These are phyloP conservation scores for Catharanthus roseus DNA, from an alignment of 257 asterid genomes.

Conservation along the genomic window DNA sequence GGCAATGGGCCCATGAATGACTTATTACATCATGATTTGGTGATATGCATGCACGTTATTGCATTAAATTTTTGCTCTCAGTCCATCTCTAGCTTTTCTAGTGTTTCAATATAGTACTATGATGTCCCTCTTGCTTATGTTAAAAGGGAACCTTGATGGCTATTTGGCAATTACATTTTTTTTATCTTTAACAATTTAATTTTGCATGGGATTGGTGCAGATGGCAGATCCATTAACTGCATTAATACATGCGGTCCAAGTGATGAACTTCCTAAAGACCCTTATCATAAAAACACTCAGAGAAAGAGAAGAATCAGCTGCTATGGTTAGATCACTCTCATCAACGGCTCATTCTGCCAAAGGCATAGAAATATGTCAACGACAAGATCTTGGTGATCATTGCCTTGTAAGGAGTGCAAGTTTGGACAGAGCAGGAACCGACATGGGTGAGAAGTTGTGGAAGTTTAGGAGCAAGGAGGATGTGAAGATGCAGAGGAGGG, in stretches of 20 bases:
- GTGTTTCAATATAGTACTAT: not conserved
- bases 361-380: constrained; percentile 6
- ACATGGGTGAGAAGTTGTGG: constrained; percentile 18
- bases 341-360: constrained; percentile 24
- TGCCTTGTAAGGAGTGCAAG: constrained; percentile 24
- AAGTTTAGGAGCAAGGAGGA: constrained; percentile 30
- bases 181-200: not conserved
- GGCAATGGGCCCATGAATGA: too few relatives aligned
- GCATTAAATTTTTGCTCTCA: not conserved
- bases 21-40: not conserved
- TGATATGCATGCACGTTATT: not conserved
- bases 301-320: constrained; percentile 39
- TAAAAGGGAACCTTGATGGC: not conserved
- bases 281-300: constrained; percentile 46
- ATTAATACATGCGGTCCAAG: constrained; percentile 89
- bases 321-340: constrained; percentile 7
- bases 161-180: not conserved
- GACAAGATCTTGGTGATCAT: constrained; percentile 16
- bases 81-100: not conserved
- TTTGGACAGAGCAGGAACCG: constrained; percentile 28
- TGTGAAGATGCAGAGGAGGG: constrained; percentile 30
- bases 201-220: constrained; percentile 36
- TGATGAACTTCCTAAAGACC: constrained; percentile 77
- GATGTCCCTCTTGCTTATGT: not conserved
- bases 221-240: constrained; percentile 90